These are phyloP conservation scores for Pleoardoris graminearum DNA, from an alignment of 2,329 filamentous ascomycete genomes.

Conservation along the genomic window DNA sequence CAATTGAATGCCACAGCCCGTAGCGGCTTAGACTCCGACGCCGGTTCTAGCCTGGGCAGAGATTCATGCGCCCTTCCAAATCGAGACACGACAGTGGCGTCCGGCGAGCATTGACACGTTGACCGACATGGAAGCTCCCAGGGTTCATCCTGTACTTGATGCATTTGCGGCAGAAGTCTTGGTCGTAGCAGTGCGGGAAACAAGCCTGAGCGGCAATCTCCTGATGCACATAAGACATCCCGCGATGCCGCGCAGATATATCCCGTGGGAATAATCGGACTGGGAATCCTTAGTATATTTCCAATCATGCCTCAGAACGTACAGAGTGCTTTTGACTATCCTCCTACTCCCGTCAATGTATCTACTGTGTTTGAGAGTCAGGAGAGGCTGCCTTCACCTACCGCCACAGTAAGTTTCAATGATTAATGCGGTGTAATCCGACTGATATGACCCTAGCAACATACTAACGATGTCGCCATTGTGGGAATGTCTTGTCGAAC, in stretches of 20 bases:
- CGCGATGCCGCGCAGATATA: background rate
- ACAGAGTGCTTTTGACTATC: background rate
- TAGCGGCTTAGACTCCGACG: no score
- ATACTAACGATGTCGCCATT: slow-evolving; percentile 11
- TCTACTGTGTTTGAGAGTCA: background rate
- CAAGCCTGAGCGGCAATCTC: background rate
- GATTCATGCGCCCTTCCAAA: background rate
- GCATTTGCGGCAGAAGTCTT: background rate
- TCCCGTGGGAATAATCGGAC: background rate
- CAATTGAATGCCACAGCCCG: background rate
- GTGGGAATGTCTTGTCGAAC: slow-evolving; percentile 18
- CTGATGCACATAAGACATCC: background rate
- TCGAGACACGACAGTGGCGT: background rate
- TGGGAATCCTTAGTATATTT: background rate
- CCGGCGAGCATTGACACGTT: background rate
- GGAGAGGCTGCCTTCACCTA: background rate
- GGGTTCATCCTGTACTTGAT: background rate
- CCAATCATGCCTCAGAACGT: slow-evolving; percentile 2
- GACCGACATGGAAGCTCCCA: background rate
- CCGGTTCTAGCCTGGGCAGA: background rate
- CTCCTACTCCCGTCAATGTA: slow-evolving; percentile 3
- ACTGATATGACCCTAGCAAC: background rate
- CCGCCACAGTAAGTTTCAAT: background rate
- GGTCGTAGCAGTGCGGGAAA: background rate
- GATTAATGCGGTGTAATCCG: background rate